Evolutionary conservation across 1,284 basidiomycete genomes (phyloP), one percentile per base, ranked within the genome.

Genomic region (Dichomitus squalens): DNA sequence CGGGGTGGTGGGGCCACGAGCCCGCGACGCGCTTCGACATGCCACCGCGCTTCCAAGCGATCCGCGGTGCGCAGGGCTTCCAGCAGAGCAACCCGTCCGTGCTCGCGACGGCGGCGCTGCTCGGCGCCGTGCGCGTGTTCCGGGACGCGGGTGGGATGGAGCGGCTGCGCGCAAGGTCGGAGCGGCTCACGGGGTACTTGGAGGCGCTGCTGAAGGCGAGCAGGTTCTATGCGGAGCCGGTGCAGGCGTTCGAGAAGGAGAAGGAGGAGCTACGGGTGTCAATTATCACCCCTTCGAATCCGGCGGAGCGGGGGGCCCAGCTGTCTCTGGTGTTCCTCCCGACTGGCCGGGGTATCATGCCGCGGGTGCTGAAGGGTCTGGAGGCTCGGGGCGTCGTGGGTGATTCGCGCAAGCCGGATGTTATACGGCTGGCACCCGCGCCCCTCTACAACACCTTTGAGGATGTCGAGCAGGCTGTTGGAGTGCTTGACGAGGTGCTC

Each of bases 1-100:
- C 95, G 21, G 96, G 97, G 34, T 99, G 96, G 96, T 99, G 95
- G 94, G 96, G 97, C 46, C 95, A 98, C 72, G 86, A 95, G 68
- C 81, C 87, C 21, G 72, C 78, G 56, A 96, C 93, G 36, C 88
- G 97, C 38, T 99, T 99, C 78, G 79, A 86, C 57, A 98, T 98
- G 96, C 88, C 89, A 16, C 79, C 88, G 18, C 77, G 73, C 49
- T 99, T 98, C 75, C 83, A 85, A 38, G 89, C 95, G 3, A 92
- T 93, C 56, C 80, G 79, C 9, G 96, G 96, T 48, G 97, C 97
- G 1, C 91, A 94, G 70, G 96, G 96, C 31, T 98, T 92, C 78
- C 95, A 98, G 71, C 90, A 96, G 72, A 97, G 95, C 27, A 98
- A 97, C 75, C 95, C 96, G 3, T 89, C 87, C 57, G 86, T 92